phyloP scores from a whole-genome alignment of 2,329 filamentous ascomycete species.

The Fusarium agapanthi region DNA sequence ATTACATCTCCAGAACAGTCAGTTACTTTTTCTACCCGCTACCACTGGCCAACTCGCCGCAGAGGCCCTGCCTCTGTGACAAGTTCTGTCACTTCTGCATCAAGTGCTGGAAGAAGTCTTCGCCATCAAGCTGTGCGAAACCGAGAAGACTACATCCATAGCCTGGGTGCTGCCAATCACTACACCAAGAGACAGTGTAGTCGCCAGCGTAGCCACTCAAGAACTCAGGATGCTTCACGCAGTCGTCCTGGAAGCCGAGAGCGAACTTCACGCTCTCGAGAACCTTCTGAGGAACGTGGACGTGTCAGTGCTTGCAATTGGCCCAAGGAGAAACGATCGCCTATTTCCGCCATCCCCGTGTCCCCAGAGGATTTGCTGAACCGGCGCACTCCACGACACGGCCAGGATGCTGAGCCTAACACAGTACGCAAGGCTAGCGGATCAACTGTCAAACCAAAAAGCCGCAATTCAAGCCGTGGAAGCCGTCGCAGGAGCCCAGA shows the following conservation, averaged over 20 bases:
- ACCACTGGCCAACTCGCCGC: slow-evolving; percentile 64
- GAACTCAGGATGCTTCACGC: slow-evolving; percentile 51
- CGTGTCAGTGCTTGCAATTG: slow-evolving; percentile 71
- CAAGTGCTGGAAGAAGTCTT: slow-evolving; percentile 59
- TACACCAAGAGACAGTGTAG: slow-evolving; percentile 64
- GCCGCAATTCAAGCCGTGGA: slow-evolving; percentile 60
- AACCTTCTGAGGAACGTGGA: slow-evolving; percentile 76
- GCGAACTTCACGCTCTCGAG: slow-evolving; percentile 62
- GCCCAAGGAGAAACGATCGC: slow-evolving; percentile 80
- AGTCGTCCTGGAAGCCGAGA: slow-evolving; percentile 60
- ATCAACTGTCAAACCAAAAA: slow-evolving; percentile 47
- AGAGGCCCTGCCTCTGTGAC: slow-evolving; percentile 64
- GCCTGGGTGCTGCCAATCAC: slow-evolving; percentile 78
- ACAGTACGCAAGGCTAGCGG: slow-evolving; percentile 54
- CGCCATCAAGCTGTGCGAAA: slow-evolving; percentile 63
- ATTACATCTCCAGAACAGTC: slow-evolving; percentile 66
- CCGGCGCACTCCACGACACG: slow-evolving; percentile 58
- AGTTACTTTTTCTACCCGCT: slow-evolving; percentile 60
- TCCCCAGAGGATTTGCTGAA: slow-evolving; percentile 84
- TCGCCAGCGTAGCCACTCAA: slow-evolving; percentile 62
- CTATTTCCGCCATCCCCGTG: slow-evolving; percentile 88
- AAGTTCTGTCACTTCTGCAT: slow-evolving; percentile 65
- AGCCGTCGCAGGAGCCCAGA: slow-evolving; percentile 59
- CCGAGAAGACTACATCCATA: slow-evolving; percentile 86
- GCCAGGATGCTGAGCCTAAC: no score